Evolutionary conservation across 495 filamentous ascomycete genomes (phyloP).

Genomic region (Schizothecium vesticola): DNA sequence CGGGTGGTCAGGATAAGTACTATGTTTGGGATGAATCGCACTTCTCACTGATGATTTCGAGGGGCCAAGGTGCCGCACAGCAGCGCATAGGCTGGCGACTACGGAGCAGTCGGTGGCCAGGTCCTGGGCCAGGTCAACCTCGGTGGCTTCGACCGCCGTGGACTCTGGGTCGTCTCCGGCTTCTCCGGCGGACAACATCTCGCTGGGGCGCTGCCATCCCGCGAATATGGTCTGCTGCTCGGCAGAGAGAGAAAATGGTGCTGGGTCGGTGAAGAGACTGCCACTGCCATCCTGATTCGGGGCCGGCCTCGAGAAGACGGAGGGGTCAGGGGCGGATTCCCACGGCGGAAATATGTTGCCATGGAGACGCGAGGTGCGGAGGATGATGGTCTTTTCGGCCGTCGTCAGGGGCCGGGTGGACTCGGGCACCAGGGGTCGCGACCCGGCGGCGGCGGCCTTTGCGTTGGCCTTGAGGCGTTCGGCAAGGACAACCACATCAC

Average conservation of each 20-base stretch:
- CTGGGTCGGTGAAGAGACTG: slow-evolving; percentile 53
- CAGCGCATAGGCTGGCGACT: slow-evolving; percentile 89
- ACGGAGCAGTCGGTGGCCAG: slow-evolving; percentile 94
- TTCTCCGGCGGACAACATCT: slow-evolving; percentile 34
- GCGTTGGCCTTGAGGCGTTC: slow-evolving; percentile 62
- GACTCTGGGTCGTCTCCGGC: neutral
- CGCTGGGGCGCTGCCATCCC: slow-evolving; percentile 72
- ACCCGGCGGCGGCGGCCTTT: slow-evolving; percentile 17
- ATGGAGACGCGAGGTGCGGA: slow-evolving; percentile 72
- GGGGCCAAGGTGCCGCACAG: slow-evolving; percentile 42
- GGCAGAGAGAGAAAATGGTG: slow-evolving; percentile 62
- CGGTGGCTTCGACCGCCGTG: slow-evolving; percentile 47
- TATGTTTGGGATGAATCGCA: neutral
- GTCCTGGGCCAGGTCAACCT: slow-evolving; percentile 85
- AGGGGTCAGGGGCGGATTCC: slow-evolving; percentile 50
- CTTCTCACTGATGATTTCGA: slow-evolving; percentile 31
- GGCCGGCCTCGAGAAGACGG: slow-evolving; percentile 46
- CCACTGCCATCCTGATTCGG: slow-evolving; percentile 31
- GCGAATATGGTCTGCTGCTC: slow-evolving; percentile 66
- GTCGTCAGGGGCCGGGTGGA: slow-evolving; percentile 61
- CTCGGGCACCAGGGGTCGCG: slow-evolving; percentile 39
- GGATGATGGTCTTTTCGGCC: slow-evolving; percentile 71
- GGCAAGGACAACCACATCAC: slow-evolving; percentile 58
- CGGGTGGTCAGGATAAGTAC: neutral
- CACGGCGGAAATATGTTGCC: slow-evolving; percentile 79